Conservation (phyloP, 1,284 basidiomycete species). For the Trichosporon sp. region DNA sequence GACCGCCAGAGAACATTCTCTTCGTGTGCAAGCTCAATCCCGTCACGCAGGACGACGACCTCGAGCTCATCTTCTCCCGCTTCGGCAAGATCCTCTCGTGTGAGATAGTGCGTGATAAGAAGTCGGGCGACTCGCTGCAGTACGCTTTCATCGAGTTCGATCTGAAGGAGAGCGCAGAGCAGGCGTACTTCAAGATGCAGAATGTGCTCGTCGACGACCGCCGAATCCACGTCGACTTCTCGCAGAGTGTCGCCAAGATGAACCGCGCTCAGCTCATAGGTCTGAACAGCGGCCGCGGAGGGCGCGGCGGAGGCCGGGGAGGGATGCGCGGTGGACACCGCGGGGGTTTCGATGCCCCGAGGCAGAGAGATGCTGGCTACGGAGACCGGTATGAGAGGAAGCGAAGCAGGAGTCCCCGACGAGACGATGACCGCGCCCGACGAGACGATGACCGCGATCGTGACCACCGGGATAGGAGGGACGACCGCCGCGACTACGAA, state of each 20-base stretch:
- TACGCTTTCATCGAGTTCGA: slow-evolving; percentile 99
- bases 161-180: slow-evolving; percentile 85
- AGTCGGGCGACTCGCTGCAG: slow-evolving; percentile 92
- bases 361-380: slow-evolving; percentile 28
- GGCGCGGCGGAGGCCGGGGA: slow-evolving; percentile 39
- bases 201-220: slow-evolving; percentile 98
- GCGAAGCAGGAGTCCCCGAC: slow-evolving; percentile 36
- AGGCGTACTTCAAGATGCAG: slow-evolving; percentile 99
- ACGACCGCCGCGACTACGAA: slow-evolving; percentile 23
- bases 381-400: slow-evolving; percentile 26
- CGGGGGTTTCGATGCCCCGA: slow-evolving; percentile 33
- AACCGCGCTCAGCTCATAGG: slow-evolving; percentile 56
- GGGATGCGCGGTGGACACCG: slow-evolving; percentile 36
- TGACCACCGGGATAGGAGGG: slow-evolving; percentile 22
- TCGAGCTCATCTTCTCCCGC: slow-evolving; percentile 94
- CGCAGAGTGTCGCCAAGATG: slow-evolving; percentile 78
- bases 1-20: slow-evolving; percentile 96
- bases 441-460: slow-evolving; percentile 26
- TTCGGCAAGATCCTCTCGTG: slow-evolving; percentile 96
- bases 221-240: slow-evolving; percentile 98
- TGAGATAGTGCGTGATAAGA: slow-evolving; percentile 94
- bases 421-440: slow-evolving; percentile 24
- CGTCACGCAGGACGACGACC: slow-evolving; percentile 90
- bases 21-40: slow-evolving; percentile 99
- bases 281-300: slow-evolving; percentile 36